A percentile compares a stretch with the other conserved stretches of the same genome.
Evolutionary conservation across 805 yeast species (phyloP).

Genomic region (Nakazawaea pomicola): DNA sequence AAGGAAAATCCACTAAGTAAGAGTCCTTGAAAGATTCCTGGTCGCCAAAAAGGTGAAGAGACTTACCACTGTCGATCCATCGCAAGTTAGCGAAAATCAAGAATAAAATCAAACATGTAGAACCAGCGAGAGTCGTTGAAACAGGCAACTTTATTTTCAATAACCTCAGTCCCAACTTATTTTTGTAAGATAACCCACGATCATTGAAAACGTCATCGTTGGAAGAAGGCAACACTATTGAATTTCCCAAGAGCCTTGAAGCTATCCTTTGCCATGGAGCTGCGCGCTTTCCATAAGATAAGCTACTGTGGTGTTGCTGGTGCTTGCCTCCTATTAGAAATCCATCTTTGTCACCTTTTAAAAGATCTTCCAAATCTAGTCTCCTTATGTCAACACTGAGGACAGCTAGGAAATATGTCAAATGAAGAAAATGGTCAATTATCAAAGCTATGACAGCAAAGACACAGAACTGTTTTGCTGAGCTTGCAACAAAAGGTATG

Average conservation of each 20-base stretch:
- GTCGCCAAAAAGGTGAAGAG: neutral
- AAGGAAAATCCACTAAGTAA: slow-evolving; percentile 1
- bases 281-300: neutral
- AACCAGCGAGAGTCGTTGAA: slow-evolving; percentile 26
- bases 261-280: slow-evolving; percentile 9
- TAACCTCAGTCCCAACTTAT: slow-evolving; percentile 25
- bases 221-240: slow-evolving; percentile 3
- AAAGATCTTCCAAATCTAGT: slow-evolving; percentile 53
- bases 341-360: slow-evolving; percentile 15
- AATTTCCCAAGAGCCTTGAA: slow-evolving; percentile 8
- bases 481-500: slow-evolving; percentile 23
- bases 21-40: neutral
- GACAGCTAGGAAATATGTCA: slow-evolving; percentile 61
- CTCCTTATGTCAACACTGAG: slow-evolving; percentile 64
- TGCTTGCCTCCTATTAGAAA: neutral
- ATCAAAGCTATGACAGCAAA: slow-evolving; percentile 45
- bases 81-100: slow-evolving; percentile 26
- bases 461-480: slow-evolving; percentile 35
- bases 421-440: slow-evolving; percentile 55
- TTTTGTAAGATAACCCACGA: slow-evolving; percentile 15
- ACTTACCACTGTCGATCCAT: slow-evolving; percentile 27
- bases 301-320: neutral
- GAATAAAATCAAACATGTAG: slow-evolving; percentile 21
- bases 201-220: slow-evolving; percentile 4
- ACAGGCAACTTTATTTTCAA: slow-evolving; percentile 33